Percentiles rank a stretch among this genome's conserved stretches.
phyloP scores from a whole-genome alignment of 305 asterid species.

The Solanum hybrid region DNA sequence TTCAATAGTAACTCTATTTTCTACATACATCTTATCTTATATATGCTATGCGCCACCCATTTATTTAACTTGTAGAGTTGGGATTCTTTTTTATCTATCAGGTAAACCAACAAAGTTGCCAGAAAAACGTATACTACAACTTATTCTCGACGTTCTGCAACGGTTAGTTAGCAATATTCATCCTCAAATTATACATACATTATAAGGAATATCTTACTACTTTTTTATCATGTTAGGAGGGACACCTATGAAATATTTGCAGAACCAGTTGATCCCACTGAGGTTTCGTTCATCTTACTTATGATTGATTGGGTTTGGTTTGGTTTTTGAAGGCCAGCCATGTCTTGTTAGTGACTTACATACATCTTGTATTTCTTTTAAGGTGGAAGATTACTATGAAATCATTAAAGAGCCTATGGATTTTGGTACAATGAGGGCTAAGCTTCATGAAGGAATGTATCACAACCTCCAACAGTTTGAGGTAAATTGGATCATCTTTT shows the following conservation, averaged over 20 bases:
- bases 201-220: background rate
- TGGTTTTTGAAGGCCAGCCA: background rate
- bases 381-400: conserved; percentile 79
- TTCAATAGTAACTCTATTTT: background rate
- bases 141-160: conserved; percentile 63
- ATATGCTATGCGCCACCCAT: background rate
- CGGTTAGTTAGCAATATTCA: conserved; percentile 25
- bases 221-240: conserved; percentile 34
- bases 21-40: background rate
- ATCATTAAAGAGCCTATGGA: conserved; percentile 87
- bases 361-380: background rate
- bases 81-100: background rate
- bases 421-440: conserved; percentile 89
- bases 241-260: conserved; percentile 71
- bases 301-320: background rate
- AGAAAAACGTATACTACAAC: conserved; percentile 48
- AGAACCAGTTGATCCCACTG: conserved; percentile 69
- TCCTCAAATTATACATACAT: background rate
- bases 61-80: background rate
- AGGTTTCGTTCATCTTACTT: conserved; percentile 27
- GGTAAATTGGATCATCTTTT: conserved; percentile 19
- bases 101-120: conserved; percentile 45
- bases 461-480: conserved; percentile 60
- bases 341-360: background rate
- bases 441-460: conserved; percentile 84